phyloP scores from a whole-genome alignment of 192 early-diverging fungal species.

The Mortierella hygrophila region DNA sequence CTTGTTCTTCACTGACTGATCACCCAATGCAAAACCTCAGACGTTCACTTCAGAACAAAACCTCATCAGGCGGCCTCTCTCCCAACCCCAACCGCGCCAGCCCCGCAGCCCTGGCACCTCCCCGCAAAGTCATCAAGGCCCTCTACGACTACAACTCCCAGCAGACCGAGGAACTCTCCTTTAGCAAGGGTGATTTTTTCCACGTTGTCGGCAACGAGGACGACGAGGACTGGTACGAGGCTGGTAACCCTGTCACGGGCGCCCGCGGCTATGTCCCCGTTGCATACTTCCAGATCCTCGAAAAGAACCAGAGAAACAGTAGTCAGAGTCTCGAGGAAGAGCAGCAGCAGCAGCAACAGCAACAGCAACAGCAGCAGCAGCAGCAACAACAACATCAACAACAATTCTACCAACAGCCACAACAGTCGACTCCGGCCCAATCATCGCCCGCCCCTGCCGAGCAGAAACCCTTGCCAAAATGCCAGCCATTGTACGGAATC shows the following conservation, averaged over 20 bases:
- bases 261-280: slow-evolving; percentile 80
- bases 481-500: slow-evolving; percentile 72
- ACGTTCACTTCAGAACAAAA: slow-evolving; percentile 48
- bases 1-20: not conserved
- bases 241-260: slow-evolving; percentile 78
- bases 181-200: slow-evolving; percentile 83
- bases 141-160: slow-evolving; percentile 75
- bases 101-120: slow-evolving; percentile 56
- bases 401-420: not conserved
- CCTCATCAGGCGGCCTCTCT: slow-evolving; percentile 40
- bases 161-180: slow-evolving; percentile 74
- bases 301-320: slow-evolving; percentile 64
- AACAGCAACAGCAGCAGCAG: slow-evolving; percentile 10
- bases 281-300: slow-evolving; percentile 79
- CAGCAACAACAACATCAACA: slow-evolving; percentile 13
- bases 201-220: slow-evolving; percentile 80
- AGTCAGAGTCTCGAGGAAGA: slow-evolving; percentile 50
- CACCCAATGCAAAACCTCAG: slow-evolving; percentile 44
- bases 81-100: slow-evolving; percentile 19
- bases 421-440: not conserved
- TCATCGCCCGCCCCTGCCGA: slow-evolving; percentile 50
- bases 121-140: slow-evolving; percentile 82
- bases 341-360: slow-evolving; percentile 32
- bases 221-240: slow-evolving; percentile 80
- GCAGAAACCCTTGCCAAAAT: slow-evolving; percentile 58